Base-by-base conservation (phyloP, 176 grass and related monocot species). In the Musa troglodytarum region DNA sequence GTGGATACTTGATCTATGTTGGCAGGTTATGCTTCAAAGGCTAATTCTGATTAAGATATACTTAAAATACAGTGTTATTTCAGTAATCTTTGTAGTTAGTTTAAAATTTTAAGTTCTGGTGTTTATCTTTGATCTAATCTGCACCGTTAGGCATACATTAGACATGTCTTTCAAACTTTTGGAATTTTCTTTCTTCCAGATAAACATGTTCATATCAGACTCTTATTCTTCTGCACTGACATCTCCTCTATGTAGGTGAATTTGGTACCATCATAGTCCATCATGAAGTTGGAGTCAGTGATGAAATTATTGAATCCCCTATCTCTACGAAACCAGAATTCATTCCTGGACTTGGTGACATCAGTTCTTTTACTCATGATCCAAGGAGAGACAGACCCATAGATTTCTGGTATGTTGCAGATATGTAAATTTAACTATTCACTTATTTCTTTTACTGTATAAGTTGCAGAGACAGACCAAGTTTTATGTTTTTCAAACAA, bases 341-440 rank as follows among this genome's bases (percentile, higher is more conserved):
- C 61, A 99, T 99, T 80, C 90, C 90, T 49, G 90, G 95, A 71
- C 90, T 99, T 81, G 95, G 95, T 81, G 87, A 88, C 83, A 94
- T 99, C 50, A 89, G 76, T 55, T 99, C 90, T 68, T 99, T 99
- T 81, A 94, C 86, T 78, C 84, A 91, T 83, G 95, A 99, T 85
- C 78, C 86, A 80, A 87, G 78, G 81, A 89, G 83, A 76, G 84
- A 92, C 23, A 77, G 78, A 76, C 76, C 86, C 74, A 78, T 85
- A 63, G 84, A 79, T 14, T 69, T 86, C 82, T 96, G 92, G 92
- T 91, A 96, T 69, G 81, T 10, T 53, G 49, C 15, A 82, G 67
- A 64, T 10, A 26, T 54, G 50, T 67, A 56, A 78, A 61, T 11
- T 25, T 24, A 25, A 25, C 23, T 25, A 6, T 43, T 43, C 34